phyloP scores from a whole-genome alignment of 2,329 filamentous ascomycete genomes.

The Fusarium napiforme region DNA sequence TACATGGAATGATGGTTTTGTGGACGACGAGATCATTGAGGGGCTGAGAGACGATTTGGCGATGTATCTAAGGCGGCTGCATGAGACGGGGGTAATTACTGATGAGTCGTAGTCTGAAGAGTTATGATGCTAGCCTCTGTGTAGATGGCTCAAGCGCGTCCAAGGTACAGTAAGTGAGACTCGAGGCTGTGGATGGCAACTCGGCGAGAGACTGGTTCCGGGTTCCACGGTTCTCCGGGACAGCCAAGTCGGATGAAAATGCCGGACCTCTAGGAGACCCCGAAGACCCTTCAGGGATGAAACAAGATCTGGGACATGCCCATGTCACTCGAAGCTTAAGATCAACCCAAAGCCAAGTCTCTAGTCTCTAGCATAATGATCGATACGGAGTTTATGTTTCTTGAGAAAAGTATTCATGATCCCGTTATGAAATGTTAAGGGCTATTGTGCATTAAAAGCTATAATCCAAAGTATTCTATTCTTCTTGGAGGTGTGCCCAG shows the following conservation, averaged over 20 bases:
- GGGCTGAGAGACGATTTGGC: slow-evolving; percentile 52
- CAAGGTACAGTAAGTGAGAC: not conserved
- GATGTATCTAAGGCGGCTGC: slow-evolving; percentile 21
- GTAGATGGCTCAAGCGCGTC: not conserved
- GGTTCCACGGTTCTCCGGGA: not conserved
- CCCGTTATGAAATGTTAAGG: slow-evolving; percentile 4
- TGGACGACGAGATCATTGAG: slow-evolving; percentile 53
- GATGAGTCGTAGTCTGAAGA: not conserved
- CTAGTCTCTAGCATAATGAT: not conserved
- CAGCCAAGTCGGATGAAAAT: not conserved
- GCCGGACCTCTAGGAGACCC: not conserved
- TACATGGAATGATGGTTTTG: slow-evolving; percentile 60
- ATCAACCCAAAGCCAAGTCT: not conserved
- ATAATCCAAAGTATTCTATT: slow-evolving; percentile 32
- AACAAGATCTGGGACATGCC: not conserved
- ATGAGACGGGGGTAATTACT: slow-evolving; percentile 41
- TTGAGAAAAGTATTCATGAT: not conserved
- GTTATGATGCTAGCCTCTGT: not conserved
- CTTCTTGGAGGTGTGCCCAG: slow-evolving; percentile 19
- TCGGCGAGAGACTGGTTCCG: not conserved
- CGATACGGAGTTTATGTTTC: not conserved
- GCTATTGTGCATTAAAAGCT: slow-evolving; percentile 35
- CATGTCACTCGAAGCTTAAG: not conserved
- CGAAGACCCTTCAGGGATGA: not conserved
- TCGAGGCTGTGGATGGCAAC: not conserved